Evolutionary conservation across 2,329 filamentous ascomycete species (phyloP).

Genomic region (Aspergillus uvarum): DNA sequence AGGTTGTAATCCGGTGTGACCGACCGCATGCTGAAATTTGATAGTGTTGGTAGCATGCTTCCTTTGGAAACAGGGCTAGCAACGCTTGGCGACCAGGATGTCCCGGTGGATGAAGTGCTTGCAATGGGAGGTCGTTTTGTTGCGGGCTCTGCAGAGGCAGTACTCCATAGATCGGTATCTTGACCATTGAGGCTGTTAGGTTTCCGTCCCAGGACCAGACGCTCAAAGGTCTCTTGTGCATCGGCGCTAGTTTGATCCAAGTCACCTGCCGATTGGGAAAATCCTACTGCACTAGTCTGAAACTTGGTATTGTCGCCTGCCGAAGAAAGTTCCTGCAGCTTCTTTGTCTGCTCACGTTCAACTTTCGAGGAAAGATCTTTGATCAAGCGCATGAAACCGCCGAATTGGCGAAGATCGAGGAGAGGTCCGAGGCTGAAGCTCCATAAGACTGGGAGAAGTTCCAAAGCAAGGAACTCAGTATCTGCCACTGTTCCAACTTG

Average conservation of each 20-base stretch:
- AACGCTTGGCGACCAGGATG: conserved; percentile 45
- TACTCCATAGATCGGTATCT: conserved; percentile 35
- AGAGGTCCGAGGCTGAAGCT: conserved; percentile 86
- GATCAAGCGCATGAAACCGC: conserved; percentile 85
- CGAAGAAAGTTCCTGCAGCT: conserved; percentile 78
- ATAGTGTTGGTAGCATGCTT: conserved; percentile 18
- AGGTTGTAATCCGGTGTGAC: conserved; percentile 55
- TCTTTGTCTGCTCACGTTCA: conserved; percentile 84
- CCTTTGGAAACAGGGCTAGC: conserved; percentile 20
- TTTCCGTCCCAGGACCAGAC: conserved; percentile 75
- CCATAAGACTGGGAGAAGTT: conserved; percentile 88
- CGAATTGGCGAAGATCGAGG: conserved; percentile 83
- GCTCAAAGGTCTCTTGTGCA: conserved; percentile 77
- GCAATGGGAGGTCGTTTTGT: conserved; percentile 26
- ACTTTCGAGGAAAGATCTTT: conserved; percentile 75
- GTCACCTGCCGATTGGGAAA: conserved; percentile 27
- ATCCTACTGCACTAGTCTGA: conserved; percentile 27
- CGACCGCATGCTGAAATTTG: conserved; percentile 41
- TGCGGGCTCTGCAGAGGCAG: conserved; percentile 31
- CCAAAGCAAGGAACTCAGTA: conserved; percentile 86
- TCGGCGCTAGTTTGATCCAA: conserved; percentile 50
- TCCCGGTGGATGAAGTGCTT: conserved; percentile 27
- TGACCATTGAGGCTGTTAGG: conserved; percentile 36
- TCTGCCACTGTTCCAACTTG: conserved; percentile 82
- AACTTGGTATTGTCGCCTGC: conserved; percentile 53